These are phyloP conservation scores for Monascus ruber DNA, from an alignment of 2,329 filamentous ascomycete genomes.

Conservation along the genomic window DNA sequence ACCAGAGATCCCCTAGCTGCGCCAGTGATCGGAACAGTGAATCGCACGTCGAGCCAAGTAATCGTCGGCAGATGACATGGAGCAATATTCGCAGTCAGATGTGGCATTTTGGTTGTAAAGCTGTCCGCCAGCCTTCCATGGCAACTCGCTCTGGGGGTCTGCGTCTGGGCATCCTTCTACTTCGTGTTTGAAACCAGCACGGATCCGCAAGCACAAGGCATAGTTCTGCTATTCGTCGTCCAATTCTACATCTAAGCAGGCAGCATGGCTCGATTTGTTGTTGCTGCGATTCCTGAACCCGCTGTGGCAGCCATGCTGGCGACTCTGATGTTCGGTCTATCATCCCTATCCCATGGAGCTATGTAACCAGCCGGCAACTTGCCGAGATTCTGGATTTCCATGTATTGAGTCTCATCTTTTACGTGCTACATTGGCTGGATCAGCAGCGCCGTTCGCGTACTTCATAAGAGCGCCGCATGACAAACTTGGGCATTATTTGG, in stretches of 20 bases:
- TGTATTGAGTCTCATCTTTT: slow-evolving; percentile 51
- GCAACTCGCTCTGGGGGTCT: slow-evolving; percentile 7
- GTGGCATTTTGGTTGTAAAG: slow-evolving; percentile 24
- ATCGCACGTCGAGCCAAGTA: slow-evolving; percentile 34
- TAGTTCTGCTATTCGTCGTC: slow-evolving; percentile 11
- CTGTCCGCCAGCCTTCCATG: too few relatives aligned
- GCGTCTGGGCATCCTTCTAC: slow-evolving; percentile 12
- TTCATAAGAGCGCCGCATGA: too few relatives aligned
- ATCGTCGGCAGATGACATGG: slow-evolving; percentile 20
- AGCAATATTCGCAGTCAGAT: slow-evolving; percentile 39
- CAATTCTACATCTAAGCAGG: slow-evolving; percentile 11
- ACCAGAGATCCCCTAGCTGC: slow-evolving; percentile 55
- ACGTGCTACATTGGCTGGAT: slow-evolving; percentile 46
- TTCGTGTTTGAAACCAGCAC: slow-evolving; percentile 8
- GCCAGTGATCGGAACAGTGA: slow-evolving; percentile 49
- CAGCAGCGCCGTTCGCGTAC: slow-evolving; percentile 38
- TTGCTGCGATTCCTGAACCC: slow-evolving; percentile 6
- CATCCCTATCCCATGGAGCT: slow-evolving; percentile 34
- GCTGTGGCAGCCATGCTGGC: slow-evolving; percentile 7
- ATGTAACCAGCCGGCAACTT: slow-evolving; percentile 53
- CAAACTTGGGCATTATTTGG: too few relatives aligned
- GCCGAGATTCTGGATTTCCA: slow-evolving; percentile 57
- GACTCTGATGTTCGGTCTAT: slow-evolving; percentile 9
- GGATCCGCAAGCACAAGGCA: slow-evolving; percentile 4
- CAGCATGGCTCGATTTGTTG: slow-evolving; percentile 8